Evolutionary conservation across 1,139 yeast genomes (phyloP), one percentile per base, ranked within the genome.

Genomic region (Hansenula anomala): DNA sequence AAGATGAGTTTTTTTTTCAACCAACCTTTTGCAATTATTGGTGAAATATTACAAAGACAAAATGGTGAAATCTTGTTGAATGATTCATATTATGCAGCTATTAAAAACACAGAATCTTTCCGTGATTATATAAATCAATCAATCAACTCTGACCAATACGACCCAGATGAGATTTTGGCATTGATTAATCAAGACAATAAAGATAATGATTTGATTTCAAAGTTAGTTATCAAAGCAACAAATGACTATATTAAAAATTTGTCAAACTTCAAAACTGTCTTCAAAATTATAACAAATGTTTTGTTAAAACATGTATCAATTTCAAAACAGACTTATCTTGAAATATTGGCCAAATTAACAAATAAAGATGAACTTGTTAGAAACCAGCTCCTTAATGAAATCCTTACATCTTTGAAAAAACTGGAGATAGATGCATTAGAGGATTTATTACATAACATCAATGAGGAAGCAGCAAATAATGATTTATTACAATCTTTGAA

Each of bases 1-100:
- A 71, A 75, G 45, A 77, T 79, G 82, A 63, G 70, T 10, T 77
- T 75, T 50, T 80, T 73, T 52, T 79, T 69, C 53, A 73, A 65
- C 45, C 75, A 73, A 60, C 80, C 81, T 3, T 58, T 75, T 28
- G 59, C 73, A 7, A 51, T 66, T 0, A 54, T 69, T 10, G 43
- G 46, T 7, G 22, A 20, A 6, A 46, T 56, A 38, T 48, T 61
- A 52, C 50, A 51, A 18, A 59, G 55, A 30, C 38, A 48, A 5
- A 44, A 45, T 11, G 45, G 54, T 20, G 47, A 49, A 17, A 35
- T 41, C 11, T 20, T n/a, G n/a, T n/a, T n/a, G n/a, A n/a, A n/a
- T n/a, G n/a, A n/a, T n/a, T n/a, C n/a, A n/a, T n/a, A n/a, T n/a
- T n/a, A n/a, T n/a, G n/a, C n/a, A 3, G 42, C 49, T 4, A 22